Percentiles rank a stretch among this genome's conserved stretches.
These are phyloP conservation scores for Mycena vulgaris DNA, from an alignment of 768 basidiomycete species.

Conservation along the genomic window DNA sequence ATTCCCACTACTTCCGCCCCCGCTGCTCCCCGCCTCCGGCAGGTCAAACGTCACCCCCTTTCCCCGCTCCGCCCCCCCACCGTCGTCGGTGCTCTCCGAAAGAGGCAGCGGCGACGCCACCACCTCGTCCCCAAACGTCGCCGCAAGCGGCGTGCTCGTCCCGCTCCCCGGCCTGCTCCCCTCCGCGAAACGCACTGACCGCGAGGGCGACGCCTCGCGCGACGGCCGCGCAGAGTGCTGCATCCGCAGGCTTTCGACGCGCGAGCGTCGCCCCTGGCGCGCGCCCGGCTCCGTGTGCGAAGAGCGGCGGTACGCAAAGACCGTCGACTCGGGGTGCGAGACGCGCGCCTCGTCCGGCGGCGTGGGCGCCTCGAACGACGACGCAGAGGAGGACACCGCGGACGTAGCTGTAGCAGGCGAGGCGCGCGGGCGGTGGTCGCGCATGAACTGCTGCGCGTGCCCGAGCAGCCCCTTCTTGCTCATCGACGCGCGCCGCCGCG, in stretches of 20 bases:
- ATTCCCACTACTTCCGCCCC: too few relatives aligned
- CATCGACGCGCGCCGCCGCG: conserved; percentile 23
- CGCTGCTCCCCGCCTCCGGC: background rate
- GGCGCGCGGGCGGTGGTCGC: conserved; percentile 17
- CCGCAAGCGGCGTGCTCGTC: conserved; percentile 35
- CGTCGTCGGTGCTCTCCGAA: background rate
- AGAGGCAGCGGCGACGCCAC: background rate
- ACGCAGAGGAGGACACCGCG: background rate
- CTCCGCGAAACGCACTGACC: conserved; percentile 50
- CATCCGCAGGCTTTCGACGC: conserved; percentile 37
- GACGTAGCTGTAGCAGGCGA: background rate
- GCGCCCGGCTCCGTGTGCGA: background rate
- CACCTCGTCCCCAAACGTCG: conserved; percentile 26
- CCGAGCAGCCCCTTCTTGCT: conserved; percentile 30
- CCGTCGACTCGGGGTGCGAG: conserved; percentile 11
- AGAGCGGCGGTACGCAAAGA: conserved; percentile 27
- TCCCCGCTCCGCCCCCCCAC: background rate
- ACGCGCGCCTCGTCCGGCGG: background rate
- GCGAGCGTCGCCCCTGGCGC: conserved; percentile 34
- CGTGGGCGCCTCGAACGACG: conserved; percentile 8
- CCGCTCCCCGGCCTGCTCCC: conserved; percentile 29
- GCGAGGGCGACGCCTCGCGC: conserved; percentile 47
- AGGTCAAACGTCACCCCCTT: conserved; percentile 26
- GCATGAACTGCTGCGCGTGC: conserved; percentile 31
- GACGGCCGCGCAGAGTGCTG: conserved; percentile 25